Evolutionary conservation across 441 rosid species (phyloP), one percentile per base, ranked within the genome.

Genomic region (Euphorbia corollata): DNA sequence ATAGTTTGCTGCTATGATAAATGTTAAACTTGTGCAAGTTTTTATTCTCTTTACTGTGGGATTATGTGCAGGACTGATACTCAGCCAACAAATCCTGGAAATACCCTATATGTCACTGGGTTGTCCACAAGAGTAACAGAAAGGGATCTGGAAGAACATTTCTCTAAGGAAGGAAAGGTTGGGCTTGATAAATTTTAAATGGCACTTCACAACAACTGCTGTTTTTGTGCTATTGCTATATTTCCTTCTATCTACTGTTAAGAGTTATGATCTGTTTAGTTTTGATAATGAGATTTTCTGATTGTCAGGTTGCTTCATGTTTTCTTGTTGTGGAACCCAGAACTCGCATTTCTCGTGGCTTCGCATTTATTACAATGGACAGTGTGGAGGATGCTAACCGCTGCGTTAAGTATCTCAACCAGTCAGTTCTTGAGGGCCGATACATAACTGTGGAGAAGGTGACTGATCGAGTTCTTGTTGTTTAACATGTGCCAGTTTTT

Each of bases 401-500:
- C 1, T 91, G 96, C 71, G 82, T 93, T 10, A 93, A 89, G 78
- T 82, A 93, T 80, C 97, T 93, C 80, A 91, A 93, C 80, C 99
- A 93, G 70, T 93, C 97, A 12, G 87, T 93, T 55, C 82, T 93
- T 23, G 99, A 91, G 76, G 99, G 99, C 53, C 87, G 96, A 63
- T 91, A 89, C 70, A 91, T 93, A 55, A 93, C 99, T 61, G 97
- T 93, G 22, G 99, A 93, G 86, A 93, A 86, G 99, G 99, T 93
- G 90, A 83, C 71, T 58, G 59, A 61, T 68, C 57, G 51, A 23
- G 18, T 56, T 51, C 41, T 23, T 74, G 73, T 69, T 77, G 75
- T 66, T 69, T 30, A 51, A 60, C 59, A 23, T 48, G 58, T 48
- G 43, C 69, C 62, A n/a, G 65, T 36, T 57, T 74, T 74, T 72